Percentiles rank a stretch among this genome's conserved stretches.
These are phyloP conservation scores for Sugiyamaella boreocaroliniensis DNA, from an alignment of 805 yeast species.

Conservation along the genomic window DNA sequence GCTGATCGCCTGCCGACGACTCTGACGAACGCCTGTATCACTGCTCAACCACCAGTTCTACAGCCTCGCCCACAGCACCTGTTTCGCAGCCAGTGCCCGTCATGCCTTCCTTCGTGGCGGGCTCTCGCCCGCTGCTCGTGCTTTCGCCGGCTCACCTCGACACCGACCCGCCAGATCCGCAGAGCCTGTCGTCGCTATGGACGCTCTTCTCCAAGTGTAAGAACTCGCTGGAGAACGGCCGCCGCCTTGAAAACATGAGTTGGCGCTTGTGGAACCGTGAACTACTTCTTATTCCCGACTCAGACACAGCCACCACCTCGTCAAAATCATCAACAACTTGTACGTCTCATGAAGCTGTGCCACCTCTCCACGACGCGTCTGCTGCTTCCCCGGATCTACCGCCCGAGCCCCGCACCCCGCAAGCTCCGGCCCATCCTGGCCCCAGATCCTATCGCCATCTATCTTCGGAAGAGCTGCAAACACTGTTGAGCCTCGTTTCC, in stretches of 20 bases:
- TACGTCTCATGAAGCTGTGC: background rate
- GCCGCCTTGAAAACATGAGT: conserved; percentile 34
- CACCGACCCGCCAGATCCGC: conserved; percentile 24
- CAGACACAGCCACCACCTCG: background rate
- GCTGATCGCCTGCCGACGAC: too few relatives aligned
- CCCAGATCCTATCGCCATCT: background rate
- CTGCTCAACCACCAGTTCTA: too few relatives aligned
- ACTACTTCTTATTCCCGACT: conserved; percentile 3
- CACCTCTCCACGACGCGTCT: background rate
- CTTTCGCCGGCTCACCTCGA: conserved; percentile 14
- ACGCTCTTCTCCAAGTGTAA: conserved; percentile 32
- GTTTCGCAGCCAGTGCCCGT: background rate
- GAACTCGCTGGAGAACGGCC: conserved; percentile 31
- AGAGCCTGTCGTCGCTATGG: conserved; percentile 27
- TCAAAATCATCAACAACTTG: too few relatives aligned
- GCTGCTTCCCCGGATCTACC: background rate
- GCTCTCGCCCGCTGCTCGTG: conserved; percentile 11
- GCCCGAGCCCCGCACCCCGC: background rate
- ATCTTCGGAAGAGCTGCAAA: background rate
- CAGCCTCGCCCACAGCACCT: too few relatives aligned
- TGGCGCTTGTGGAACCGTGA: conserved; percentile 34
- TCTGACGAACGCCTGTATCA: too few relatives aligned
- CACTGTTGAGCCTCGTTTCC: background rate
- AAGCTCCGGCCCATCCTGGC: background rate
- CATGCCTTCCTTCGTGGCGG: background rate